Conservation (phyloP, 2,329 filamentous ascomycete genomes). For the Epichloe coenophiala region DNA sequence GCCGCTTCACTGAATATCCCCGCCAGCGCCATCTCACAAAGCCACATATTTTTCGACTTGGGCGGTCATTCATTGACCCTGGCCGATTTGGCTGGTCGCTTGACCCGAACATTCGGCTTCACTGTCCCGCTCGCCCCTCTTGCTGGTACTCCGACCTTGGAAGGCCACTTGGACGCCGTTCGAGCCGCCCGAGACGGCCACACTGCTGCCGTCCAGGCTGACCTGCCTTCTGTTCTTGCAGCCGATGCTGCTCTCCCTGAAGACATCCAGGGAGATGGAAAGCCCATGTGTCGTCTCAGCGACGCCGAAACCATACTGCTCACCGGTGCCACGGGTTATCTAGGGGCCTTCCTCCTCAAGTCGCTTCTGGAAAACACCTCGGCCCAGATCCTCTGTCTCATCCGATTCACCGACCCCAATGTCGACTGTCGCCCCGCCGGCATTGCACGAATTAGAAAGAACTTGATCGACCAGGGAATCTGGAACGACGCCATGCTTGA, state of each 20-base stretch:
- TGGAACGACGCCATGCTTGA: conserved; percentile 70
- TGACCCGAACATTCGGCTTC: conserved; percentile 60
- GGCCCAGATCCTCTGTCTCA: conserved; percentile 58
- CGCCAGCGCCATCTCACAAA: conserved; percentile 45
- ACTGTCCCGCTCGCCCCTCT: conserved; percentile 58
- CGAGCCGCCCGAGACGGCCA: conserved; percentile 57
- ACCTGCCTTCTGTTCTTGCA: conserved; percentile 55
- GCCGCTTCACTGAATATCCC: conserved; percentile 56
- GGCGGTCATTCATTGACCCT: conserved; percentile 67
- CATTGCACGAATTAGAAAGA: conserved; percentile 59
- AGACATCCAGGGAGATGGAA: conserved; percentile 46
- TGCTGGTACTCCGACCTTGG: conserved; percentile 56
- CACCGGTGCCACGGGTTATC: conserved; percentile 63
- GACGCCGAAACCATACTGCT: conserved; percentile 57
- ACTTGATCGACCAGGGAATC: conserved; percentile 63
- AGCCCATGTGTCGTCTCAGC: conserved; percentile 43
- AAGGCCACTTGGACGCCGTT: conserved; percentile 61
- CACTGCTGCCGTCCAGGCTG: conserved; percentile 61
- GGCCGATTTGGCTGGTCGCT: conserved; percentile 59
- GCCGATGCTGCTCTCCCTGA: conserved; percentile 54
- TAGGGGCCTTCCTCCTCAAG: conserved; percentile 62
- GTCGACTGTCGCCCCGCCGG: conserved; percentile 51
- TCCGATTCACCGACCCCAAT: conserved; percentile 56
- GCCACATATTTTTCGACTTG: conserved; percentile 70
- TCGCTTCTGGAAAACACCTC: conserved; percentile 54